Percentiles rank a stretch among this genome's conserved stretches.
phyloP scores from a whole-genome alignment of 305 asterid species.

The Fraxinus paxiana region DNA sequence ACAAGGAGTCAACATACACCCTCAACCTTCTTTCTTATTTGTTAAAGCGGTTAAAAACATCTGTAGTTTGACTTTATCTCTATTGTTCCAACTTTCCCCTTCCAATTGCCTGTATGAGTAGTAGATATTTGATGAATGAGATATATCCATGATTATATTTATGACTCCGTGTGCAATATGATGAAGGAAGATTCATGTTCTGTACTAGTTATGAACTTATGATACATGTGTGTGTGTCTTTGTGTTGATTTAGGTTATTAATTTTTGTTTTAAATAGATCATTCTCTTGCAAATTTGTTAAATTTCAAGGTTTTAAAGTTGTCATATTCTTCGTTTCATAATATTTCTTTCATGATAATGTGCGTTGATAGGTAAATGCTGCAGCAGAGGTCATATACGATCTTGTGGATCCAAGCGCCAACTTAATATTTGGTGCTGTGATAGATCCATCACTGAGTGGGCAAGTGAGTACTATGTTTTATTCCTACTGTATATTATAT shows the following conservation, averaged over 20 bases:
- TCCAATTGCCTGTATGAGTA: not conserved
- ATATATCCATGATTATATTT: not conserved
- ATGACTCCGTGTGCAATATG: not conserved
- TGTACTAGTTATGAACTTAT: not conserved
- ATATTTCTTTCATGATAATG: constrained; percentile 16
- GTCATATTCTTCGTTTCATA: not conserved
- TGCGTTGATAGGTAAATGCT: constrained; percentile 65
- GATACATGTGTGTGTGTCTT: not conserved
- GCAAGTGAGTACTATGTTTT: constrained; percentile 57
- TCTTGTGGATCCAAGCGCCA: constrained; percentile 96
- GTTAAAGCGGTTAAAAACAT: not conserved
- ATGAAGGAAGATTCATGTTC: not conserved
- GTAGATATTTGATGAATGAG: not conserved
- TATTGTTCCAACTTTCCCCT: not conserved
- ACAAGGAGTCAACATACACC: not conserved
- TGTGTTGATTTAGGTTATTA: not conserved
- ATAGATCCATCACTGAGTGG: constrained; percentile 83
- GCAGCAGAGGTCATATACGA: constrained; percentile 98
- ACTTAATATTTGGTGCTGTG: constrained; percentile 93
- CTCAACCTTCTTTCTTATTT: not conserved
- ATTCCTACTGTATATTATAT: not conserved
- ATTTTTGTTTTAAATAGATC: not conserved
- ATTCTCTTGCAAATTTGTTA: not conserved
- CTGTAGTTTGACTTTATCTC: not conserved
- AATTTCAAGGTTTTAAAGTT: constrained; percentile 4